Conservation (phyloP, 1,284 basidiomycete genomes). For the Boletus sp. region DNA sequence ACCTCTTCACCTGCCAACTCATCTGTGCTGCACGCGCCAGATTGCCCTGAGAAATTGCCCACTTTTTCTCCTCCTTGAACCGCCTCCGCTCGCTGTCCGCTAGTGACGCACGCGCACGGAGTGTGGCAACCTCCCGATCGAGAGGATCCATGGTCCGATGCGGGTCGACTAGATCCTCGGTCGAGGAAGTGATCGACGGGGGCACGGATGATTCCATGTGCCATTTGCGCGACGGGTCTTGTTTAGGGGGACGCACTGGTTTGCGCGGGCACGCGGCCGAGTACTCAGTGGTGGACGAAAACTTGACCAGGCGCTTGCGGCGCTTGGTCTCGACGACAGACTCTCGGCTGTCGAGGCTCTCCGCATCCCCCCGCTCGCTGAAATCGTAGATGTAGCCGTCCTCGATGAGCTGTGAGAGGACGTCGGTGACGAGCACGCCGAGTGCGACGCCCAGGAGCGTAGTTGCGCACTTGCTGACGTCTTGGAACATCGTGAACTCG, state of each 20-base stretch:
- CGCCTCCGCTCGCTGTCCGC: constrained; percentile 77
- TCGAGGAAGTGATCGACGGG: constrained; percentile 50
- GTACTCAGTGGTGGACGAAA: constrained; percentile 30
- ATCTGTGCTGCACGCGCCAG: constrained; percentile 67
- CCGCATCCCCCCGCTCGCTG: constrained; percentile 13
- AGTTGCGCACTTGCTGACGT: constrained; percentile 49
- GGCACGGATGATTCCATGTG: constrained; percentile 25
- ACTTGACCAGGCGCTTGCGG: constrained; percentile 33
- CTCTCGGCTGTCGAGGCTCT: constrained; percentile 19
- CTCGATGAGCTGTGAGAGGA: constrained; percentile 60
- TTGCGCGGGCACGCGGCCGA: constrained; percentile 13
- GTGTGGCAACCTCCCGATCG: constrained; percentile 65
- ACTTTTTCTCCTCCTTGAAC: constrained; percentile 79
- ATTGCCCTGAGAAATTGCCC: constrained; percentile 76
- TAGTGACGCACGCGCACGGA: constrained; percentile 69
- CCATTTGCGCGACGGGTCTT: constrained; percentile 32
- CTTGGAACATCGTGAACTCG: constrained; percentile 53
- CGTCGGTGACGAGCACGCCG: constrained; percentile 62
- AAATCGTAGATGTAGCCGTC: constrained; percentile 33
- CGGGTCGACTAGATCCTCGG: constrained; percentile 57
- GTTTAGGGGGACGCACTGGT: constrained; percentile 29
- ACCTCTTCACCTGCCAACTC: constrained; percentile 76
- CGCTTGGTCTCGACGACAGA: constrained; percentile 22
- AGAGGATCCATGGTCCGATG: constrained; percentile 55
- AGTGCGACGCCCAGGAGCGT: constrained; percentile 61